phyloP scores from a whole-genome alignment of 1,284 basidiomycete species.

The Athelia psychrophila region DNA sequence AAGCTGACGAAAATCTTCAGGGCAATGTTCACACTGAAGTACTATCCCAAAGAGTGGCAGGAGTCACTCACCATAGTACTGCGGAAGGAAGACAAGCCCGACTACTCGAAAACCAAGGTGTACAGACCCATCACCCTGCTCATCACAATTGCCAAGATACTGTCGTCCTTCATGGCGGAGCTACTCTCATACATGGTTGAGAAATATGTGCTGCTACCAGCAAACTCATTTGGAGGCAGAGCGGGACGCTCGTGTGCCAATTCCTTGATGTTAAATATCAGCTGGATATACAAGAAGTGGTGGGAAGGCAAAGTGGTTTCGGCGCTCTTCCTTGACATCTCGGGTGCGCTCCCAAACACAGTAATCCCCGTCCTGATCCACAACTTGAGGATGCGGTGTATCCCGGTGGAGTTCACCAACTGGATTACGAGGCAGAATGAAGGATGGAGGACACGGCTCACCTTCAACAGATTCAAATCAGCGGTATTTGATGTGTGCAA shows the following conservation, averaged over 20 bases:
- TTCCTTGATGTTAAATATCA: conserved; percentile 26
- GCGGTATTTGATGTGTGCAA: conserved; percentile 17
- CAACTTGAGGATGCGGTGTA: conserved; percentile 23
- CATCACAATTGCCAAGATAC: conserved; percentile 20
- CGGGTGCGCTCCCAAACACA: conserved; percentile 29
- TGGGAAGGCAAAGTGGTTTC: conserved; percentile 18
- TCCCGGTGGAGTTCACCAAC: conserved; percentile 20
- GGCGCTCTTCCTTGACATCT: conserved; percentile 29
- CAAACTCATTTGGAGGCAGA: conserved; percentile 29
- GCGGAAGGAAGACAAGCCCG: conserved; percentile 24
- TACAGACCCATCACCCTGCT: conserved; percentile 28
- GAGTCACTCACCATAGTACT: conserved; percentile 18
- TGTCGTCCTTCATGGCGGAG: conserved; percentile 23
- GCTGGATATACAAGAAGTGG: conserved; percentile 28
- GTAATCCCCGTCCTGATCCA: conserved; percentile 22
- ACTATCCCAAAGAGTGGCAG: conserved; percentile 15
- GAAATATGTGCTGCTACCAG: conserved; percentile 21
- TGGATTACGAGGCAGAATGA: conserved; percentile 16
- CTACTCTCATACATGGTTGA: conserved; percentile 20
- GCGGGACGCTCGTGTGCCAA: conserved; percentile 31
- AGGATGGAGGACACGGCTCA: conserved; percentile 17
- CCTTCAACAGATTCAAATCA: conserved; percentile 26
- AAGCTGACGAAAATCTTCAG: conserved; percentile 21
- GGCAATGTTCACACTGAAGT: conserved; percentile 15
- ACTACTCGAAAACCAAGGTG: conserved; percentile 24